Percentiles rank a stretch among this genome's conserved stretches.
These are phyloP conservation scores for Colletotrichum brevisporum DNA, from an alignment of 2,329 filamentous ascomycete genomes.

Conservation along the genomic window DNA sequence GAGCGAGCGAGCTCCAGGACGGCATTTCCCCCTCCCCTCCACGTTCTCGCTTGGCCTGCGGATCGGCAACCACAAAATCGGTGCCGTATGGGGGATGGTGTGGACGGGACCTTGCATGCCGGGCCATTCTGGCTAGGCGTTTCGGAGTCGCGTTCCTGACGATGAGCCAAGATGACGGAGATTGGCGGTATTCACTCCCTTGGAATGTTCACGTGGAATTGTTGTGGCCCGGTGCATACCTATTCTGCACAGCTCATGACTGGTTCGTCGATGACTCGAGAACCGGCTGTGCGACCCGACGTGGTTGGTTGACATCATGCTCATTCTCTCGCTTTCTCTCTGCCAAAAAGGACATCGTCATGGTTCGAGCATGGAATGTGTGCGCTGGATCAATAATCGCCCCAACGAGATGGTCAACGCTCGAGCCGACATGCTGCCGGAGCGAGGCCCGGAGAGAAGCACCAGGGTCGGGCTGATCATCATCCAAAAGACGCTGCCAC, in stretches of 20 bases:
- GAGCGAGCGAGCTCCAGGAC: neutral
- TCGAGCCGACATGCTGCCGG: neutral
- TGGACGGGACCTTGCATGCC: conserved; percentile 30
- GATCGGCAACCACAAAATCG: conserved; percentile 17
- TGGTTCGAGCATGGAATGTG: no score
- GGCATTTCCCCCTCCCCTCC: neutral
- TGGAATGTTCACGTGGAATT: neutral
- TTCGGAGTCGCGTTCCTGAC: conserved; percentile 21
- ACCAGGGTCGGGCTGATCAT: neutral
- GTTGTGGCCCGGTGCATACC: neutral
- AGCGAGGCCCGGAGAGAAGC: neutral
- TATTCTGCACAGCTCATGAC: neutral
- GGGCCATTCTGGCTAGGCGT: conserved; percentile 8
- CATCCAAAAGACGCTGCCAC: neutral
- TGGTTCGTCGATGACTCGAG: neutral
- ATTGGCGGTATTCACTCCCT: neutral
- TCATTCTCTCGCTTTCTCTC: no score
- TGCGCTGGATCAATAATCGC: neutral
- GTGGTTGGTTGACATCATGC: neutral
- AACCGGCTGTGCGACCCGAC: no score
- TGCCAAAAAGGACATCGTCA: no score
- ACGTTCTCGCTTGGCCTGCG: conserved; percentile 6
- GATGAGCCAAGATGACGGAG: neutral
- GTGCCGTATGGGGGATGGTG: conserved; percentile 22
- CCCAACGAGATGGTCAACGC: neutral